A percentile compares a stretch with the other conserved stretches of the same genome.
These are phyloP conservation scores for Debaryomyces tyrocola DNA, from an alignment of 805 yeast genomes.

Conservation along the genomic window DNA sequence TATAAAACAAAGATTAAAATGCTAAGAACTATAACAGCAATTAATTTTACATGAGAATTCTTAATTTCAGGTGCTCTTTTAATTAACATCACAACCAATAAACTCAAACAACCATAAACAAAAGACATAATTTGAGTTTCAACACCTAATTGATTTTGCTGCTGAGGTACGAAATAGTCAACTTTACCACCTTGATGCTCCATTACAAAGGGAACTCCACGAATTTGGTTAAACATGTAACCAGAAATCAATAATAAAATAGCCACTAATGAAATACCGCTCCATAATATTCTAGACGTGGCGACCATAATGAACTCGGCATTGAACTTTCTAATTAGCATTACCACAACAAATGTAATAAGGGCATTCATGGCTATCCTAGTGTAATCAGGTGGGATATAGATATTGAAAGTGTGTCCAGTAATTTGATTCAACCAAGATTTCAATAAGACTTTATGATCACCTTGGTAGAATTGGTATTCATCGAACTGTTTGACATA, in stretches of 20 bases:
- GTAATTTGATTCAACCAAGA: constrained; percentile 37
- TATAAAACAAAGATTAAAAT: constrained; percentile 53
- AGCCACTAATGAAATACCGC: constrained; percentile 57
- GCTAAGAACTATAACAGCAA: constrained; percentile 47
- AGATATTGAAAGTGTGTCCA: constrained; percentile 33
- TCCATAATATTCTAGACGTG: constrained; percentile 68
- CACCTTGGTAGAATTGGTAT: constrained; percentile 49
- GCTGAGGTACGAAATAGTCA: constrained; percentile 52
- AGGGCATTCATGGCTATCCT: constrained; percentile 37
- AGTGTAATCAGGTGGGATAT: constrained; percentile 44
- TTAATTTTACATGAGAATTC: constrained; percentile 46
- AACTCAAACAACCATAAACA: constrained; percentile 67
- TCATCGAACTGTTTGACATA: constrained; percentile 30
- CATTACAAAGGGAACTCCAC: constrained; percentile 66
- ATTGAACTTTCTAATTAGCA: constrained; percentile 26
- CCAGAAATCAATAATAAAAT: constrained; percentile 80
- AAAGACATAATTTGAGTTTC: constrained; percentile 87
- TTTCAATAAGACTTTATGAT: constrained; percentile 35
- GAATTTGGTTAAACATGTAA: constrained; percentile 88
- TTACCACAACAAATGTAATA: constrained; percentile 26
- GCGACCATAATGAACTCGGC: constrained; percentile 39
- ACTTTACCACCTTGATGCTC: constrained; percentile 37
- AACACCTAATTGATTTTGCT: constrained; percentile 75
- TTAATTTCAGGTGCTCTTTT: constrained; percentile 53
- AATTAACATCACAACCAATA: constrained; percentile 57